Conservation (phyloP, 2,329 filamentous ascomycete genomes). For the Cladophialophora immunda region DNA sequence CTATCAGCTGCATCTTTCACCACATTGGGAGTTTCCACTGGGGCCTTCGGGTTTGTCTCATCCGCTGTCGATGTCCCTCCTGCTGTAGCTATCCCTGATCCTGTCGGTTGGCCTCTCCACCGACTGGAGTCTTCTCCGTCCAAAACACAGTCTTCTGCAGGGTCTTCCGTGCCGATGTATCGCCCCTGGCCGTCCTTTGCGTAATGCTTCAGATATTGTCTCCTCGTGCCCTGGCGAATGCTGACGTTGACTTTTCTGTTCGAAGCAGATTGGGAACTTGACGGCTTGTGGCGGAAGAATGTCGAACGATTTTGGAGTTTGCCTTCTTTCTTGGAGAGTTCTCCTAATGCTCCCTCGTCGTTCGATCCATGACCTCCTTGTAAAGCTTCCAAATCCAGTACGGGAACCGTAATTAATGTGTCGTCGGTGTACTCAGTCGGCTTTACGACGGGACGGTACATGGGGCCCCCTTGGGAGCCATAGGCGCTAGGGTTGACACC, state of each 20-base stretch:
- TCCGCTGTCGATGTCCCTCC: neutral
- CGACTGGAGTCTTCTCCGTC: constrained; percentile 24
- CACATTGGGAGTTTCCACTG: neutral
- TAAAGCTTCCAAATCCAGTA: constrained; percentile 25
- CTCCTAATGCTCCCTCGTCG: neutral
- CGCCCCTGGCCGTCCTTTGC: constrained; percentile 37
- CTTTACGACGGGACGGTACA: constrained; percentile 1
- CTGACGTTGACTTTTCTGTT: constrained; percentile 19
- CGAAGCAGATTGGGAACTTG: constrained; percentile 5
- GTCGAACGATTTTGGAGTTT: constrained; percentile 6
- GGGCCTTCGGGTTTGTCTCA: neutral
- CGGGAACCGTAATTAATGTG: constrained; percentile 35
- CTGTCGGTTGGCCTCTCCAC: constrained; percentile 2
- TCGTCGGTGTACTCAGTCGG: constrained; percentile 33
- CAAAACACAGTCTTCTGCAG: constrained; percentile 38
- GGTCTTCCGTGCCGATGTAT: constrained; percentile 37
- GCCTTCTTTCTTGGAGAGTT: neutral
- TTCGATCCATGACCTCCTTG: neutral
- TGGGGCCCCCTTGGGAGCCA: neutral
- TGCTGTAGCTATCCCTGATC: neutral
- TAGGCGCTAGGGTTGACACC: constrained; percentile 13
- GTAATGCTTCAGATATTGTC: constrained; percentile 38
- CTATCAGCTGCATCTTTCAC: neutral
- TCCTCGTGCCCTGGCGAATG: constrained; percentile 35
- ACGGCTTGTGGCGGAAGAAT: constrained; percentile 24